Evolutionary conservation across 2,329 filamentous ascomycete species (phyloP).

Genomic region (Neospermospora avenae): DNA sequence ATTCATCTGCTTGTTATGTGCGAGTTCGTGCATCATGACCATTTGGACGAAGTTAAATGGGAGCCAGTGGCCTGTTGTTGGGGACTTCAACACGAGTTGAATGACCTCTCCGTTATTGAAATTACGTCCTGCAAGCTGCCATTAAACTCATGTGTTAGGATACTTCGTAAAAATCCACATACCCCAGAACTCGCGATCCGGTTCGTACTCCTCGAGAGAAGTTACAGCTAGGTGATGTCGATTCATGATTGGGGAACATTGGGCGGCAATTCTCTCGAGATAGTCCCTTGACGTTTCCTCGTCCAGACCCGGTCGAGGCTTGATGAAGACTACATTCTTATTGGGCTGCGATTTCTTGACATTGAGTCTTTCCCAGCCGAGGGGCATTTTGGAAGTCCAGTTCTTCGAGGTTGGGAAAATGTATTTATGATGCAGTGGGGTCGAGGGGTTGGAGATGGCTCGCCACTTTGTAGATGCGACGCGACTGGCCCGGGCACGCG

Average conservation of each 20-base stretch:
- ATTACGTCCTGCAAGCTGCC: slow-evolving; percentile 65
- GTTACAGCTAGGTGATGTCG: slow-evolving; percentile 62
- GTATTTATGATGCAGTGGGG: background rate
- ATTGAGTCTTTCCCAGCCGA: slow-evolving; percentile 77
- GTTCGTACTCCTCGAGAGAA: slow-evolving; percentile 76
- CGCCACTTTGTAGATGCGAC: too few species aligned
- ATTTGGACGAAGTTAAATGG: slow-evolving; percentile 83
- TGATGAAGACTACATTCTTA: slow-evolving; percentile 79
- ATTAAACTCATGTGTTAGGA: background rate
- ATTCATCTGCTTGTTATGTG: slow-evolving; percentile 91
- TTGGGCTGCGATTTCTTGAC: slow-evolving; percentile 72
- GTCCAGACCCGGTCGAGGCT: slow-evolving; percentile 65
- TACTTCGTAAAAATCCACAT: background rate
- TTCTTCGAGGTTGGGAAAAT: background rate
- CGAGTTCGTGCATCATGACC: slow-evolving; percentile 88
- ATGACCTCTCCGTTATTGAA: slow-evolving; percentile 89
- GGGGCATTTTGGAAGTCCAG: slow-evolving; percentile 56
- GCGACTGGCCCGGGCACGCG: too few species aligned
- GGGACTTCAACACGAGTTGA: slow-evolving; percentile 75
- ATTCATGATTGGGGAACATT: slow-evolving; percentile 72
- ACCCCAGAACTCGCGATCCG: slow-evolving; percentile 72
- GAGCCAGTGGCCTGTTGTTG: slow-evolving; percentile 64
- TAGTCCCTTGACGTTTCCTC: slow-evolving; percentile 65
- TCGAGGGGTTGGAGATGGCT: background rate
- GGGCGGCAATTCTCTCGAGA: slow-evolving; percentile 73